These are phyloP conservation scores for Beauveria scarabaeidicola DNA, from an alignment of 2,329 filamentous ascomycete species.

Conservation along the genomic window DNA sequence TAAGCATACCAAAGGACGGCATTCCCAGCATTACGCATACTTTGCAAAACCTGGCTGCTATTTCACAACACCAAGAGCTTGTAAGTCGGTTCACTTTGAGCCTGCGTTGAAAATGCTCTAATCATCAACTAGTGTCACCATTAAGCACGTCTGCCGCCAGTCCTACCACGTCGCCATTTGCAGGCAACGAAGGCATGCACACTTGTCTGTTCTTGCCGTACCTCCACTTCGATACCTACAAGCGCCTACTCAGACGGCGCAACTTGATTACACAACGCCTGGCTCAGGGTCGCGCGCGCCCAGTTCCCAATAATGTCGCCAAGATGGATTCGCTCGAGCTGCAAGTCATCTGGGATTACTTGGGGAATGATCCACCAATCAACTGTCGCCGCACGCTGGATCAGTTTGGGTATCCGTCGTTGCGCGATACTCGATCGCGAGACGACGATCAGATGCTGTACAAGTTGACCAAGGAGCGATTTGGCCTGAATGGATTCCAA, in stretches of 20 bases:
- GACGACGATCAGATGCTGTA: slow-evolving; percentile 62
- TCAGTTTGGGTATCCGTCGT: slow-evolving; percentile 54
- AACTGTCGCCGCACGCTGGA: slow-evolving; percentile 55
- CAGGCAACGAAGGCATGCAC: slow-evolving; percentile 24
- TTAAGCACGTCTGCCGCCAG: slow-evolving; percentile 22
- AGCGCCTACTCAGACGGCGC: slow-evolving; percentile 46
- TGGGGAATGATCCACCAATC: slow-evolving; percentile 51
- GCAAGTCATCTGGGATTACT: slow-evolving; percentile 54
- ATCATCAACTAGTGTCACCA: slow-evolving; percentile 26
- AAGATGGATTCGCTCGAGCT: slow-evolving; percentile 47
- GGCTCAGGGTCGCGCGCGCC: slow-evolving; percentile 44
- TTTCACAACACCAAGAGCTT: slow-evolving; percentile 31
- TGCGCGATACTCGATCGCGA: slow-evolving; percentile 50
- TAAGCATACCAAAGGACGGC: slow-evolving; percentile 39
- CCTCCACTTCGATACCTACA: slow-evolving; percentile 57
- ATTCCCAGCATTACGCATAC: slow-evolving; percentile 41
- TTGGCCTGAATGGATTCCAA: slow-evolving; percentile 16
- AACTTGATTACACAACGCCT: slow-evolving; percentile 45
- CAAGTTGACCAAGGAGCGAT: slow-evolving; percentile 49
- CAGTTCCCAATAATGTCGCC: slow-evolving; percentile 46
- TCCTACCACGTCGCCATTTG: slow-evolving; percentile 22
- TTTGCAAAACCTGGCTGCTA: slow-evolving; percentile 41
- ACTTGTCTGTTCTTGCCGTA: slow-evolving; percentile 49
- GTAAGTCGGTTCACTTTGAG: slow-evolving; percentile 17
- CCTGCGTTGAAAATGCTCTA: neutral